phyloP scores from a whole-genome alignment of 495 filamentous ascomycete genomes.

The Hypoxylon cercidicola region DNA sequence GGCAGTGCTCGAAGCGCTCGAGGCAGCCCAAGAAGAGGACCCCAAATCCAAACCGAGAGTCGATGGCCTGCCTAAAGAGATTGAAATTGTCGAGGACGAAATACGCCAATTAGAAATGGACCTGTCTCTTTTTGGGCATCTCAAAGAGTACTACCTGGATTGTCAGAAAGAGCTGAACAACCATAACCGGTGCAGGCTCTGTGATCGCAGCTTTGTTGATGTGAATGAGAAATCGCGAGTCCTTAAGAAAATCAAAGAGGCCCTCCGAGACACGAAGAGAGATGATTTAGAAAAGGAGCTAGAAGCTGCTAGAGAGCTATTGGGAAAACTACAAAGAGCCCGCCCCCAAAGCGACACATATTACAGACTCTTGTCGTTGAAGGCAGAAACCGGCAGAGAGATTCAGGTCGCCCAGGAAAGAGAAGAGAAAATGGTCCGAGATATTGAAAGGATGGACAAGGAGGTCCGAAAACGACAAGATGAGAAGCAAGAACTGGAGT shows the following conservation, averaged over 20 bases:
- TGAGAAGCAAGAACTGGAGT: constrained; percentile 77
- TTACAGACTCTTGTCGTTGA: constrained; percentile 72
- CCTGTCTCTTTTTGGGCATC: constrained; percentile 66
- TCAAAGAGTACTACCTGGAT: constrained; percentile 71
- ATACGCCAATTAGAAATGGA: constrained; percentile 72
- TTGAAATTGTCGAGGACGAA: constrained; percentile 63
- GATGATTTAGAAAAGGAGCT: constrained; percentile 65
- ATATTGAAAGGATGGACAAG: constrained; percentile 79
- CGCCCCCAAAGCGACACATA: constrained; percentile 78
- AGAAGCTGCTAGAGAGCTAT: constrained; percentile 60
- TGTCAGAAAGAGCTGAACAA: constrained; percentile 68
- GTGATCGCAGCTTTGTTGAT: constrained; percentile 69
- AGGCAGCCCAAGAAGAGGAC: constrained; percentile 48
- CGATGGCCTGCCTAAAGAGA: constrained; percentile 53
- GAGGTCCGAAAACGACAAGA: constrained; percentile 70
- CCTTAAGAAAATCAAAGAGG: constrained; percentile 67
- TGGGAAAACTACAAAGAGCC: constrained; percentile 67
- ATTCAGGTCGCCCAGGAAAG: constrained; percentile 60
- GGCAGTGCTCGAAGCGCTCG: constrained; percentile 55
- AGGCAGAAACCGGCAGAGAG: constrained; percentile 74
- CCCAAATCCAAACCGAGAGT: constrained; percentile 45
- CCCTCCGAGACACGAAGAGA: constrained; percentile 65
- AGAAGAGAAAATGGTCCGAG: constrained; percentile 69
- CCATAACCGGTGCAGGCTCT: constrained; percentile 76
- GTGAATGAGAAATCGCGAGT: constrained; percentile 64